Evolutionary conservation across 495 filamentous ascomycete species (phyloP), one percentile per base, ranked within the genome.

Genomic region (Lasiosphaeria hispida): DNA sequence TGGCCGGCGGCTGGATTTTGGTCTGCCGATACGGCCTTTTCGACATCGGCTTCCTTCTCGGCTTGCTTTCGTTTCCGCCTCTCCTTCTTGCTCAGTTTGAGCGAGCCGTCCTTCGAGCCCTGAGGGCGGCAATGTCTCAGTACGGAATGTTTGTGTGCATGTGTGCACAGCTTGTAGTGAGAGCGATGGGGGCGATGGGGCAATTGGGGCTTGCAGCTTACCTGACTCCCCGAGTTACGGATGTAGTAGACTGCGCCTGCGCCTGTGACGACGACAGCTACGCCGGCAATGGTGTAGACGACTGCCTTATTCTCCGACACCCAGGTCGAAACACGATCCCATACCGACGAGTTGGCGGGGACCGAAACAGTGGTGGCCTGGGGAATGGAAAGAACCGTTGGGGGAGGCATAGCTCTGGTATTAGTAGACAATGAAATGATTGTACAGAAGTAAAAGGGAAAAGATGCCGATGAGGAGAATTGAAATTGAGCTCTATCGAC

Each of bases 241-340:
- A 96, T 77, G 70, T 96, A 96, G 77, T 97, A 97, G 64, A 93
- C 87, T 15, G 88, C 89, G 63, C 92, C 94, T 23, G 91, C 95
- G 59, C 87, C 86, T 30, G 89, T 92, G 56, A 92, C 89, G 30
- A 97, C 90, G 34, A 97, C 85, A 43, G 92, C 91, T 30, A 96
- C 87, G 71, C 93, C 94, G 55, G 91, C 91, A 75, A 97, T 89
- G 60, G 95, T 96, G 73, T 96, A 98, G 39, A 96, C 94, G 45
- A 92, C 79, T 40, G 87, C 89, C 76, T 96, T 98, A 71, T 98
- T 87, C 66, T 97, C 94, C 0, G 92, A 91, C 19, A 88, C 90
- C 91, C 93, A 98, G 72, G 83, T 88, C 61, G 91, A 88, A 67
- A 97, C 74, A 58, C 92, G 86, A 72, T 93, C 87, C 91, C 91